Base-by-base conservation (phyloP, 208 protist genomes). In the Crithidia acanthocephali region DNA sequence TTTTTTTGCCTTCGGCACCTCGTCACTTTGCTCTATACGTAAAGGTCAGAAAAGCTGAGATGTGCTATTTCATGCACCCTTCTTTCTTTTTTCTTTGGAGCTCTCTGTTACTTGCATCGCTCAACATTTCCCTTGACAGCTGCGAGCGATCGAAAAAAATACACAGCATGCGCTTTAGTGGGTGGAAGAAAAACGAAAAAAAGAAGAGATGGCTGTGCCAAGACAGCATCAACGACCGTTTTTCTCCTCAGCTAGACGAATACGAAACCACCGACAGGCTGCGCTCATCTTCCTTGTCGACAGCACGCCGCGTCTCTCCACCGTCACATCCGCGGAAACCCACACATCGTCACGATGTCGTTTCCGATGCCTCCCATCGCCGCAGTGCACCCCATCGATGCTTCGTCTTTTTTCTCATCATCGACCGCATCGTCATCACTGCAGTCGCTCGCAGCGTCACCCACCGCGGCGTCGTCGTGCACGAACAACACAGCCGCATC, bases 211-310 rank as follows among this genome's bases (percentile, higher is more conserved):
- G n/a, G n/a, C n/a, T n/a, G n/a, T n/a, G n/a, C n/a, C n/a, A n/a
- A n/a, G n/a, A n/a, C n/a, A n/a, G n/a, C n/a, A n/a, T n/a, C n/a
- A n/a, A 40, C 35, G 11, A 40, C 11, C 35, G 5, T 48, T n/a
- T n/a, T 48, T 48, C 16, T n/a, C 16, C 44, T 52, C 50, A 52
- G 2, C 45, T 11, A 1, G 42, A 74, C 0, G 58, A 60, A 20
- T 68, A 74, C 20, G 69, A 74, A 20, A 68, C 60, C 13, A 76
- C 69, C 8, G 69, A 83, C 22, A 79, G 58, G 0, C 47, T 45
- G n/a, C n/a, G n/a, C 18, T 66, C 55, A 48, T 51, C 62, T 27
- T 23, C 63, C 13, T 23, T 11, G 61, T 48, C 33, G 20, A 1
- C 55, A 30, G n/a, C n/a, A n/a, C n/a, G n/a, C n/a, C n/a, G n/a